These are phyloP conservation scores for Lippia alba DNA, from an alignment of 305 asterid genomes.

Conservation along the genomic window DNA sequence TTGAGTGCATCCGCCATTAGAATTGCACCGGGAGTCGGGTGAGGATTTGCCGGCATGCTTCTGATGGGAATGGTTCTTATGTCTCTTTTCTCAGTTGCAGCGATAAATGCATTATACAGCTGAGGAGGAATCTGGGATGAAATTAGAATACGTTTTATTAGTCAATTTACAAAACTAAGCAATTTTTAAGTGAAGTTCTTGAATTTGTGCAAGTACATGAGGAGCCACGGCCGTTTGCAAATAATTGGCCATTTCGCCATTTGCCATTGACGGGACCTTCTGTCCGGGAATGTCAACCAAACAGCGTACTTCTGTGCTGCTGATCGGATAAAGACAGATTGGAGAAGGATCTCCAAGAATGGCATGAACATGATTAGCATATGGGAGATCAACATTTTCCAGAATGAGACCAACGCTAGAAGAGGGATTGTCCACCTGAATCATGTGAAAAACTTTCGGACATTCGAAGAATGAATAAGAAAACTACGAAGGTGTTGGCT, in stretches of 20 bases:
- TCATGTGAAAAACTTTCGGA: neutral
- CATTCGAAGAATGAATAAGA: no score
- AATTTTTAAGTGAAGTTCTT: neutral
- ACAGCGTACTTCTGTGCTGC: slow-evolving; percentile 79
- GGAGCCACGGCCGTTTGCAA: slow-evolving; percentile 74
- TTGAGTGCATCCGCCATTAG: slow-evolving; percentile 81
- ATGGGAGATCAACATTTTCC: slow-evolving; percentile 72
- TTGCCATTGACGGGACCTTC: slow-evolving; percentile 75
- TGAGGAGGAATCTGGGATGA: slow-evolving; percentile 62
- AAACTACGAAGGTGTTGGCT: no score
- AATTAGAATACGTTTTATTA: neutral
- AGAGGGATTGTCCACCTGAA: slow-evolving; percentile 76
- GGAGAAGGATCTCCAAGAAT: slow-evolving; percentile 78
- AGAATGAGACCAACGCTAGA: slow-evolving; percentile 69
- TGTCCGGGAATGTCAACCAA: slow-evolving; percentile 75
- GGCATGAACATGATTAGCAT: slow-evolving; percentile 69
- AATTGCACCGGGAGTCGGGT: slow-evolving; percentile 79
- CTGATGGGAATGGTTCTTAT: slow-evolving; percentile 80
- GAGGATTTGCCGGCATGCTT: slow-evolving; percentile 89
- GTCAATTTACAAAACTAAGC: slow-evolving; percentile 17
- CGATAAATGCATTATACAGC: slow-evolving; percentile 57
- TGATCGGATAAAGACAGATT: slow-evolving; percentile 66
- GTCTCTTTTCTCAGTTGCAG: slow-evolving; percentile 67
- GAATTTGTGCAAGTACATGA: slow-evolving; percentile 45
- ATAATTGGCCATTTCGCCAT: slow-evolving; percentile 72